Percentiles rank a stretch among this genome's conserved stretches.
Conservation (phyloP, 768 basidiomycete genomes). For the Clavaria fumosa region DNA sequence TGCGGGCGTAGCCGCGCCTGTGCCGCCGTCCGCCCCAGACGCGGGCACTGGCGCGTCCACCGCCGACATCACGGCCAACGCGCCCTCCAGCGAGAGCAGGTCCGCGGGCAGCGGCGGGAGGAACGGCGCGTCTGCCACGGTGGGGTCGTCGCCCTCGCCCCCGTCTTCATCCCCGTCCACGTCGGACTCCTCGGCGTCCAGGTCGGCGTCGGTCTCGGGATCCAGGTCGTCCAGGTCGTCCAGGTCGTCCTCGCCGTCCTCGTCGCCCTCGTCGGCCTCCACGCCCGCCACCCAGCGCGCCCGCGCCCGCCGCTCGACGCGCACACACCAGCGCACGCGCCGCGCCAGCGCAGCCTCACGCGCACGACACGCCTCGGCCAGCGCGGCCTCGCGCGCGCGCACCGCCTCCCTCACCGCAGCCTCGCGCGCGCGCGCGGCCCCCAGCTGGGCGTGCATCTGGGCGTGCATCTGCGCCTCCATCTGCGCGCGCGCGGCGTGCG, state of each 20-base stretch:
- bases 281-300: conserved; percentile 39
- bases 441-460: too few species aligned
- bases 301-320: conserved; percentile 30
- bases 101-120: too few species aligned
- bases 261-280: conserved; percentile 29
- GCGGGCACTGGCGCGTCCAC: too few species aligned
- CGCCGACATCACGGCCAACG: too few species aligned
- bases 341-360: conserved; percentile 40
- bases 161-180: too few species aligned
- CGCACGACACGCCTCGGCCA: conserved; percentile 40
- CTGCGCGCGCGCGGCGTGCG: conserved; percentile 47
- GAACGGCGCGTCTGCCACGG: too few species aligned
- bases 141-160: too few species aligned
- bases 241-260: conserved; percentile 36
- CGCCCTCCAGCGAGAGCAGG: too few species aligned
- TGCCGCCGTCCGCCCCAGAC: too few species aligned
- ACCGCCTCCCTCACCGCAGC: conserved; percentile 61
- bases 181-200: too few species aligned
- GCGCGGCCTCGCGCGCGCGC: conserved; percentile 43
- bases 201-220: too few species aligned
- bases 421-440: conserved; percentile 45
- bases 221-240: conserved; percentile 30
- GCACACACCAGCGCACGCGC: conserved; percentile 27
- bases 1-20: too few species aligned
- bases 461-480: conserved; percentile 60